These are phyloP conservation scores for Batrachochytrium dendrobatidis DNA, from an alignment of 371 early-diverging fungal genomes.

Conservation along the genomic window DNA sequence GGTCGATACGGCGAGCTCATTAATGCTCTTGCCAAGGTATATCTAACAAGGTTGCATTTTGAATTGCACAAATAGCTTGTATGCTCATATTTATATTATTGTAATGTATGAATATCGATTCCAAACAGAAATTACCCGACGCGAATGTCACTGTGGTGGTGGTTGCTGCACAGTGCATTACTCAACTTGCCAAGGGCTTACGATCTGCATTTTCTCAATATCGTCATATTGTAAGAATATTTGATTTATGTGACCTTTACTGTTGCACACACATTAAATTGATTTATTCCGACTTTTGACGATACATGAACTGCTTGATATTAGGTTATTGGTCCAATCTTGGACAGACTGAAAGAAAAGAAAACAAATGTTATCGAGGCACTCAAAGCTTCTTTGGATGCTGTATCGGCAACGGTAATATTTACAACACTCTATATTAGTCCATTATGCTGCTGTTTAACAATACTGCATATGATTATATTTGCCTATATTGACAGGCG, in stretches of 20 bases:
- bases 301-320: not conserved
- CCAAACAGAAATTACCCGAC: slow-evolving; percentile 60
- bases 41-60: no score
- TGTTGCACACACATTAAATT: not conserved
- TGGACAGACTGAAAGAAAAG: slow-evolving; percentile 91
- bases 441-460: not conserved
- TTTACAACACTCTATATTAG: slow-evolving; percentile 30
- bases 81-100: not conserved
- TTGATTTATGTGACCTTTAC: not conserved
- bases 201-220: slow-evolving; percentile 71
- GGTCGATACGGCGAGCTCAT: slow-evolving; percentile 71
- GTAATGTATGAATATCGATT: not conserved
- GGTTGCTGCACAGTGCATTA: slow-evolving; percentile 75
- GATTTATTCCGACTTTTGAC: not conserved
- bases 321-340: slow-evolving; percentile 49
- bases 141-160: slow-evolving; percentile 79
- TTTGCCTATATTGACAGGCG: not conserved
- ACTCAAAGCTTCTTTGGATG: slow-evolving; percentile 70
- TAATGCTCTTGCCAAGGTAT: slow-evolving; percentile 71
- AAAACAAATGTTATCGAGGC: slow-evolving; percentile 82
- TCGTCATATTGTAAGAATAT: slow-evolving; percentile 47
- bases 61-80: not conserved
- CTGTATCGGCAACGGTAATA: slow-evolving; percentile 68
- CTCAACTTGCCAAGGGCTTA: slow-evolving; percentile 73
- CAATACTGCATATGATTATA: no score